Evolutionary conservation across 345 rosid genomes (phyloP).

Genomic region (sweet orange (Citrus sinensis)): DVS_A1.0 CM039165.1:30377001-30377500

Average conservation of each 20-base stretch:
- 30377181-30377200: neutral
- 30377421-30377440: conserved; percentile 53
- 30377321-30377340: conserved; percentile 48
- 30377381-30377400: neutral
- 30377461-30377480: conserved; percentile 38
- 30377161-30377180: no score
- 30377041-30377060: no score
- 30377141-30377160: no score
- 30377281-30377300: conserved; percentile 58
- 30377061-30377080: no score
- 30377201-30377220: neutral
- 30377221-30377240: neutral
- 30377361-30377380: neutral
- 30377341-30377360: conserved; percentile 66
- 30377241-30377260: conserved; percentile 31
- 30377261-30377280: conserved; percentile 44
- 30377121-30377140: no score
- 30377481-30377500: conserved; percentile 35
- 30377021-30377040: no score
- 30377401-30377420: neutral
- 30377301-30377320: conserved; percentile 68
- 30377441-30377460: conserved; percentile 42
- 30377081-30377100: no score
- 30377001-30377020: no score
- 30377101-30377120: no score